A percentile compares a stretch with the other conserved stretches of the same genome.
These are phyloP conservation scores for Glycine soja DNA, from an alignment of 306 rosid genomes.

Conservation along the genomic window DNA sequence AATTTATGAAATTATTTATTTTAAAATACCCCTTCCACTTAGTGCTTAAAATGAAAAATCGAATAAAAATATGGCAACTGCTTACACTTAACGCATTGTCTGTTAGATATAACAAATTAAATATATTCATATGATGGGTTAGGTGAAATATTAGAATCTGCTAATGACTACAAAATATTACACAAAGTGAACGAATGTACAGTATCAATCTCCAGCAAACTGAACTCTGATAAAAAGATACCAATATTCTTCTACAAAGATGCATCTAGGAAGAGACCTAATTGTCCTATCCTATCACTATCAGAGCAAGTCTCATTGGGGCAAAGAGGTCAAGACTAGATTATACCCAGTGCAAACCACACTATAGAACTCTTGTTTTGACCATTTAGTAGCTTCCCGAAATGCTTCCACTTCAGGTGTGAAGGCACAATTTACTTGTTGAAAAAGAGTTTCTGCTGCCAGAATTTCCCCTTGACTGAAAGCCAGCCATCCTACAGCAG, in stretches of 20 bases:
- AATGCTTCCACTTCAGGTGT: neutral
- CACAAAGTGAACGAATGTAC: neutral
- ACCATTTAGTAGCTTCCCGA: neutral
- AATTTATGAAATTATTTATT: neutral
- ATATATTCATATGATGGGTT: neutral
- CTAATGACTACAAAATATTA: neutral
- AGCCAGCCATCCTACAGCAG: neutral
- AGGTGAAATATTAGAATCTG: slow-evolving; percentile 13
- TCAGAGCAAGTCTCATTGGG: neutral
- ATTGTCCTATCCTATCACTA: neutral
- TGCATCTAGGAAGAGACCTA: neutral
- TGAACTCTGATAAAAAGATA: neutral
- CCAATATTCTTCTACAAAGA: neutral
- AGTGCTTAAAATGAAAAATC: no score
- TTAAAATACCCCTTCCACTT: neutral
- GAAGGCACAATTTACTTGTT: slow-evolving; percentile 1
- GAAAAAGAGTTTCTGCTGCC: neutral
- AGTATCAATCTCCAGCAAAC: neutral
- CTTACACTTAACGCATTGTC: neutral
- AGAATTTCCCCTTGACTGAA: neutral
- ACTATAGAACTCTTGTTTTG: neutral
- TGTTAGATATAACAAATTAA: neutral
- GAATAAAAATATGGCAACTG: neutral
- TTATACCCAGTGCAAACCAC: slow-evolving; percentile 2
- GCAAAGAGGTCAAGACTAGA: neutral